phyloP scores from a whole-genome alignment of 2,329 filamentous ascomycete species.

The Diaporthe citriasiana region DNA sequence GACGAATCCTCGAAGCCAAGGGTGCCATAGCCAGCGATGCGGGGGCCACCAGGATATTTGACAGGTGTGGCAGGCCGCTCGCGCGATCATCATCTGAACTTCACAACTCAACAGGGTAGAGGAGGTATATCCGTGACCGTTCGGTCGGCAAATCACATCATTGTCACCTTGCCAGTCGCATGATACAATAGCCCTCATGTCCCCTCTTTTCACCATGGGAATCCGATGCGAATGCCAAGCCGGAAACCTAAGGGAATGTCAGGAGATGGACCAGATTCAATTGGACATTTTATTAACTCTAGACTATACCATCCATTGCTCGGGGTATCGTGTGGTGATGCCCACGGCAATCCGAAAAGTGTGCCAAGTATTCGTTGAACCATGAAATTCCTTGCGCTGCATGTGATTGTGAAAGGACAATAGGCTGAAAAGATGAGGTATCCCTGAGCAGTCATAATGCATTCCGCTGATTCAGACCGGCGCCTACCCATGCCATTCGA shows the following conservation, averaged over 20 bases:
- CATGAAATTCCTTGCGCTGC: not conserved
- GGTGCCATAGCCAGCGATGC: constrained; percentile 1
- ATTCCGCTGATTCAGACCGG: not conserved
- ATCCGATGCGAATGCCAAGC: constrained; percentile 23
- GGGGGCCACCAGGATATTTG: not conserved
- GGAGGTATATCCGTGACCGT: constrained; percentile 3
- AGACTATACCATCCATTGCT: not conserved
- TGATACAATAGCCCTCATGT: not conserved
- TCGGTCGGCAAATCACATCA: constrained; percentile 2
- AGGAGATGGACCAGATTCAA: not conserved
- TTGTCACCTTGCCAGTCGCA: not conserved
- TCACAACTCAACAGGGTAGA: not conserved
- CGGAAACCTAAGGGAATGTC: not conserved
- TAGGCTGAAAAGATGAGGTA: constrained; percentile 3
- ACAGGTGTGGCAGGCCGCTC: not conserved
- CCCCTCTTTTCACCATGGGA: not conserved
- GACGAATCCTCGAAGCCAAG: not conserved
- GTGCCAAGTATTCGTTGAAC: not conserved
- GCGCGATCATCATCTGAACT: constrained; percentile 22
- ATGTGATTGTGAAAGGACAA: not conserved
- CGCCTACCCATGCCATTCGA: constrained; percentile 21
- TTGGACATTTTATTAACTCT: not conserved
- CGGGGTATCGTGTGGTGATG: constrained; percentile 11
- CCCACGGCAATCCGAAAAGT: not conserved
- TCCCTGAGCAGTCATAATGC: constrained; percentile 9